phyloP scores from a whole-genome alignment of 345 rosid species.

The Leavenworthia alabamica region DNA sequence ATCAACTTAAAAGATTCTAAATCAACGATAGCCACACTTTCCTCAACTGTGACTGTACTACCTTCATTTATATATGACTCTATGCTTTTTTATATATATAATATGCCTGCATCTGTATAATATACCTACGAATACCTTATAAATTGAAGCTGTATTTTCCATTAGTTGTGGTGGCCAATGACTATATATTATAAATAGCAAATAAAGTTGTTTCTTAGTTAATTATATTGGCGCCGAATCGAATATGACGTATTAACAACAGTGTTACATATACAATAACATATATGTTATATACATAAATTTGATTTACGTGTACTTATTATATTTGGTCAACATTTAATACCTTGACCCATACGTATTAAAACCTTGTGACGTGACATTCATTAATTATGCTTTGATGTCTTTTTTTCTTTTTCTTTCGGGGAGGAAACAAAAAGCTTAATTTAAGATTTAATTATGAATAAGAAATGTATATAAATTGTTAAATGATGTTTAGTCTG shows the following conservation, averaged over 20 bases:
- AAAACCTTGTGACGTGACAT: conserved; percentile 16
- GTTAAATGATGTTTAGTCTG: neutral
- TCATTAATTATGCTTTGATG: conserved; percentile 16
- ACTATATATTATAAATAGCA: conserved; percentile 6
- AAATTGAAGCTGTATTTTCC: neutral
- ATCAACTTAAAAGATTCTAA: conserved; percentile 25
- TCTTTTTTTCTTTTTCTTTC: neutral
- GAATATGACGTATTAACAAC: conserved; percentile 21
- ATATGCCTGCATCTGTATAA: neutral
- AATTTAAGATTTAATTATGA: conserved; percentile 3
- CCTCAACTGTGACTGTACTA: conserved; percentile 23
- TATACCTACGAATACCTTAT: neutral
- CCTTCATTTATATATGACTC: conserved; percentile 1
- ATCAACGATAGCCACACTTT: conserved; percentile 24
- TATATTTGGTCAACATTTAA: conserved; percentile 16
- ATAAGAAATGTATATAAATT: neutral
- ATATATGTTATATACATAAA: neutral
- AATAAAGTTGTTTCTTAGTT: conserved; percentile 11
- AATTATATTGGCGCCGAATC: conserved; percentile 24
- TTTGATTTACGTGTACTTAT: conserved; percentile 16
- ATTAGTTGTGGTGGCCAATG: conserved; percentile 22
- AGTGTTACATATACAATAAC: neutral
- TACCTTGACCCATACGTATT: conserved; percentile 4
- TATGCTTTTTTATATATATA: neutral
- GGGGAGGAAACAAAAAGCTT: conserved; percentile 3